Evolutionary conservation across 345 rosid genomes (phyloP).

Genomic region (Populus tremula): DNA sequence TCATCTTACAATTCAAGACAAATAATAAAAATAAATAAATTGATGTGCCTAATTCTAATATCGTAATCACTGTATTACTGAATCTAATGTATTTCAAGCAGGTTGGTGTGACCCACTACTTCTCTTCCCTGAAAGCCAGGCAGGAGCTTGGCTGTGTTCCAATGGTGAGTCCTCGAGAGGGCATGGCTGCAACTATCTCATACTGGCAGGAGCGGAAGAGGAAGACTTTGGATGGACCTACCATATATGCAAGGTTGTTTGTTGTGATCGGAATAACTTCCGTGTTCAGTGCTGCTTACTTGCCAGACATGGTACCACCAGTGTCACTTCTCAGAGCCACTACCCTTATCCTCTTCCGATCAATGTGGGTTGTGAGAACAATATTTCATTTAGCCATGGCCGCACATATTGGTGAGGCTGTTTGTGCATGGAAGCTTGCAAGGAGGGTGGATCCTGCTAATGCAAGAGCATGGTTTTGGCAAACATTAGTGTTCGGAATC

Average conservation of each 20-base stretch:
- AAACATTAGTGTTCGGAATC: slow-evolving; percentile 58
- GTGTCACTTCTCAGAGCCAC: slow-evolving; percentile 50
- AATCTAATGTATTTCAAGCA: slow-evolving; percentile 19
- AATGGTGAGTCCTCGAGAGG: slow-evolving; percentile 67
- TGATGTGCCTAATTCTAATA: not conserved
- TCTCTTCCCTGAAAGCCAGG: slow-evolving; percentile 83
- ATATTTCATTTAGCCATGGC: slow-evolving; percentile 35
- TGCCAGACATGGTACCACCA: slow-evolving; percentile 60
- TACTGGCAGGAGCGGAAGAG: slow-evolving; percentile 72
- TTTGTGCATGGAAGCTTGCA: slow-evolving; percentile 60
- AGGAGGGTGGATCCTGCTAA: slow-evolving; percentile 63
- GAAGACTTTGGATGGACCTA: slow-evolving; percentile 65
- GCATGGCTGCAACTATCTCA: slow-evolving; percentile 79
- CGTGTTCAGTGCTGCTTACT: slow-evolving; percentile 51
- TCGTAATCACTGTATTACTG: not conserved
- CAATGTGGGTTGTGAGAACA: slow-evolving; percentile 41
- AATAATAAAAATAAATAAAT: not conserved
- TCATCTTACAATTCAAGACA: not conserved
- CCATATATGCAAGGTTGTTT: slow-evolving; percentile 58
- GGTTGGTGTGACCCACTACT: slow-evolving; percentile 91
- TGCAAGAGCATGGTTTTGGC: slow-evolving; percentile 87
- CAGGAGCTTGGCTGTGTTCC: slow-evolving; percentile 89
- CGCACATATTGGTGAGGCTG: slow-evolving; percentile 52
- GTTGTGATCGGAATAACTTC: slow-evolving; percentile 46
- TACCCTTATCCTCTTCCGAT: slow-evolving; percentile 51